Conservation (phyloP, 2,329 filamentous ascomycete species). For the Chalaropsis thielavioides region DNA sequence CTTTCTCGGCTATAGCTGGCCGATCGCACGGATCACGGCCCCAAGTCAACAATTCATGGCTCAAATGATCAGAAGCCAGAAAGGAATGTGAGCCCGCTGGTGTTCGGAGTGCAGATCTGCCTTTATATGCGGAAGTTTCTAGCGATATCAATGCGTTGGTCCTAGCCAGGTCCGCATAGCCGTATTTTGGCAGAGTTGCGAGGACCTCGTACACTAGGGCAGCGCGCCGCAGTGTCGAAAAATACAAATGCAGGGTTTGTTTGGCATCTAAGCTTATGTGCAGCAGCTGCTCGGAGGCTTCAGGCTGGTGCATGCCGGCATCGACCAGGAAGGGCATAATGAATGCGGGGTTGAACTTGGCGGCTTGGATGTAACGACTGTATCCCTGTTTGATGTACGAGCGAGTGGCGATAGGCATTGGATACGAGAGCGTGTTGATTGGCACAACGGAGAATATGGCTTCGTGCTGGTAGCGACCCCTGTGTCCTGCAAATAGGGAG, state of each 20-base stretch:
- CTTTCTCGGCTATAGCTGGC: background rate
- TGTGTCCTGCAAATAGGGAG: background rate
- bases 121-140: background rate
- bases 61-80: background rate
- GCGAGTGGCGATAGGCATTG: slow-evolving; percentile 8
- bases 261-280: slow-evolving; percentile 6
- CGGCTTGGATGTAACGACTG: slow-evolving; percentile 10
- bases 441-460: background rate
- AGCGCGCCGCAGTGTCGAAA: background rate
- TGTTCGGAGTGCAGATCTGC: background rate
- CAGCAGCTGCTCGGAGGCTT: background rate
- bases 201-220: slow-evolving; percentile 2
- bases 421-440: slow-evolving; percentile 7
- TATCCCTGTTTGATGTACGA: slow-evolving; percentile 14
- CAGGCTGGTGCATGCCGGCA: background rate
- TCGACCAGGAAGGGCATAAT: slow-evolving; percentile 10
- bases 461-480: background rate
- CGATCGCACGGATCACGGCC: slow-evolving; percentile 10
- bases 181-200: background rate
- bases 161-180: background rate
- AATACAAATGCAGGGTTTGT: slow-evolving; percentile 2
- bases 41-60: background rate
- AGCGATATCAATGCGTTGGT: background rate
- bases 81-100: background rate
- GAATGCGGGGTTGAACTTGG: slow-evolving; percentile 8